A percentile compares a stretch with the other conserved stretches of the same genome.
These are phyloP conservation scores for Dictyostelium capitatum DNA, from an alignment of 78 protist species.

Conservation along the genomic window DNA sequence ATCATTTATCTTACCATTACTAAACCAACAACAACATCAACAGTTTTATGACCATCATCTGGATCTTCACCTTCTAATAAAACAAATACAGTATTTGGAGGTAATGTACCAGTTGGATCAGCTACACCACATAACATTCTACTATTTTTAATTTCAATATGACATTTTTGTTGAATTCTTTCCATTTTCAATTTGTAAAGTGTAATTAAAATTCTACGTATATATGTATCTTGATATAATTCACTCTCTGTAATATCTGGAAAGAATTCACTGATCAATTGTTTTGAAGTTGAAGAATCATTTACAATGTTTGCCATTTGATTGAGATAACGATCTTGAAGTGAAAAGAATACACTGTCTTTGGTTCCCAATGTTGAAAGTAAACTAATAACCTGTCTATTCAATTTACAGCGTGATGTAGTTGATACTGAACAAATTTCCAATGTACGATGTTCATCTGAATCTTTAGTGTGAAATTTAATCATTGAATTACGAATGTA, in stretches of 20 bases:
- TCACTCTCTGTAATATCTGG: constrained; percentile 26
- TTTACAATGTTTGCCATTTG: background rate
- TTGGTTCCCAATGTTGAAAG: constrained; percentile 39
- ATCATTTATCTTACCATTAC: no score
- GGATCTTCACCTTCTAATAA: background rate
- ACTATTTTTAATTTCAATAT: background rate
- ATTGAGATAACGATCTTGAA: constrained; percentile 1
- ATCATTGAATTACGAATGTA: constrained; percentile 38
- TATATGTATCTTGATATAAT: constrained; percentile 17
- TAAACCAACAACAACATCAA: background rate
- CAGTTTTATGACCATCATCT: background rate
- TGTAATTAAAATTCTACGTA: background rate
- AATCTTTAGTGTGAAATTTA: background rate
- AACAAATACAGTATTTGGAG: constrained; percentile 37
- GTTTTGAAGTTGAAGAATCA: background rate
- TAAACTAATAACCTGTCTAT: constrained; percentile 74
- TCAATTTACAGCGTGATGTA: constrained; percentile 16
- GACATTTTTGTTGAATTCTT: background rate
- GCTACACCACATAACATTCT: constrained; percentile 48
- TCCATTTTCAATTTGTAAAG: background rate
- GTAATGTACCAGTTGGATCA: constrained; percentile 52
- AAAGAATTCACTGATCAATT: background rate
- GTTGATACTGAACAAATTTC: constrained; percentile 40
- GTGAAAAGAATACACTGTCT: constrained; percentile 13
- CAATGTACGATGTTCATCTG: background rate